A percentile compares a stretch with the other conserved stretches of the same genome.
phyloP scores from a whole-genome alignment of 1,284 basidiomycete species.

The Cryptococcus maquisensis region DNA sequence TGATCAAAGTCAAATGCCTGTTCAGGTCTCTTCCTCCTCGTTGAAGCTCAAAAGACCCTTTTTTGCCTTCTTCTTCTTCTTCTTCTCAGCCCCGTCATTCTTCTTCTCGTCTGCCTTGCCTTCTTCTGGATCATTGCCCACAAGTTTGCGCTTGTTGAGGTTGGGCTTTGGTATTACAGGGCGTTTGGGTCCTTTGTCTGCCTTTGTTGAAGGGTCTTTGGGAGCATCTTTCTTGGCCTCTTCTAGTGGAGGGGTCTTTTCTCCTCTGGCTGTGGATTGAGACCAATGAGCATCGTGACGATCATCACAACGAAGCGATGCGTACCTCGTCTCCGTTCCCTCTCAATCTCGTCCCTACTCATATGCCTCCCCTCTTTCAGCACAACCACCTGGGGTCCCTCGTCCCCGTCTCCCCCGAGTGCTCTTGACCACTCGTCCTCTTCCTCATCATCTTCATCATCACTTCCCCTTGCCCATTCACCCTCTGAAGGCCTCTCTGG shows the following conservation, averaged over 20 bases:
- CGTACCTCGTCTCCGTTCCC: slow-evolving; percentile 68
- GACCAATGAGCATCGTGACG: background rate
- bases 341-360: slow-evolving; percentile 66
- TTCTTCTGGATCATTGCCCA: slow-evolving; percentile 17
- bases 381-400: slow-evolving; percentile 79
- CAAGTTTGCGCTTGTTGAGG: slow-evolving; percentile 37
- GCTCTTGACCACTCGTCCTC: slow-evolving; percentile 67
- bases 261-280: slow-evolving; percentile 16
- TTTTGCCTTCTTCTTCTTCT: slow-evolving; percentile 42
- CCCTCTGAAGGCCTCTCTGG: slow-evolving; percentile 39
- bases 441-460: slow-evolving; percentile 54
- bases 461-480: slow-evolving; percentile 37
- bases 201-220: background rate
- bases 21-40: slow-evolving; percentile 35
- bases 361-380: slow-evolving; percentile 78
- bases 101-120: slow-evolving; percentile 5
- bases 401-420: slow-evolving; percentile 68
- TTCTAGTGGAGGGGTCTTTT: slow-evolving; percentile 2
- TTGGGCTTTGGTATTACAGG: slow-evolving; percentile 11
- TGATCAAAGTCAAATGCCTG: background rate
- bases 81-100: slow-evolving; percentile 9
- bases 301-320: slow-evolving; percentile 6
- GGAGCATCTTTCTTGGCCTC: background rate
- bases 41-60: slow-evolving; percentile 45
- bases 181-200: slow-evolving; percentile 9